A percentile compares a stretch with the other conserved stretches of the same genome.
These are phyloP conservation scores for Penicillium waksmanii DNA, from an alignment of 495 filamentous ascomycete genomes.

Conservation along the genomic window DNA sequence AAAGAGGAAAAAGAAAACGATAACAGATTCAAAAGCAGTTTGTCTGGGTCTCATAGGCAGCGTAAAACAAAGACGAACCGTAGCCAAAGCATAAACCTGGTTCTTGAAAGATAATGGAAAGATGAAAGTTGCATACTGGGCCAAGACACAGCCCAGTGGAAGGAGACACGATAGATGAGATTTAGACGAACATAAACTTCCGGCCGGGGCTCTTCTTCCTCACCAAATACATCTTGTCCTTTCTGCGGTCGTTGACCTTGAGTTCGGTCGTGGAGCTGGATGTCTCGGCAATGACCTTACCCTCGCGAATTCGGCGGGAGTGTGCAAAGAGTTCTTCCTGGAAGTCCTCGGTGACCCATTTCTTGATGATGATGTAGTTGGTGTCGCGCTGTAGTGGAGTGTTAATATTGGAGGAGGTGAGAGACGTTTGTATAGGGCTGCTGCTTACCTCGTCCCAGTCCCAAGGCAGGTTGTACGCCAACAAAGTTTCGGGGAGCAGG, in stretches of 20 bases:
- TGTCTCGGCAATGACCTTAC: constrained; percentile 46
- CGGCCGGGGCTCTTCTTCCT: constrained; percentile 60
- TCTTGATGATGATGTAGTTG: constrained; percentile 76
- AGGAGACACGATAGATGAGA: not conserved
- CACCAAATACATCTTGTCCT: constrained; percentile 62
- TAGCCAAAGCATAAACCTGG: constrained; percentile 12
- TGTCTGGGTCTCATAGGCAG: constrained; percentile 17
- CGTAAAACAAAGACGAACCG: constrained; percentile 13
- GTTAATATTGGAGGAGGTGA: constrained; percentile 2
- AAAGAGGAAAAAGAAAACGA: constrained; percentile 13
- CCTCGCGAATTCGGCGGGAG: constrained; percentile 64
- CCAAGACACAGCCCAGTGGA: not conserved
- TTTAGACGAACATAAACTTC: constrained; percentile 42
- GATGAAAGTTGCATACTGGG: not conserved
- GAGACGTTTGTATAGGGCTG: not conserved
- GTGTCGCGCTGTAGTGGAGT: constrained; percentile 52
- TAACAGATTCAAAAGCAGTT: constrained; percentile 24
- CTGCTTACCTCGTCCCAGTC: constrained; percentile 52
- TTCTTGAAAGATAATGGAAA: constrained; percentile 3
- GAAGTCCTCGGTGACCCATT: constrained; percentile 72
- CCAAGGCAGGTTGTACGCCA: constrained; percentile 53
- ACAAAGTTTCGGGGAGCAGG: constrained; percentile 53
- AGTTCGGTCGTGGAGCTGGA: constrained; percentile 52
- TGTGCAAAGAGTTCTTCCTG: constrained; percentile 75
- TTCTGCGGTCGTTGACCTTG: constrained; percentile 53